A percentile compares a stretch with the other conserved stretches of the same genome.
Conservation (phyloP, 2,329 filamentous ascomycete species). For the Pseudocercospora cruenta region DNA sequence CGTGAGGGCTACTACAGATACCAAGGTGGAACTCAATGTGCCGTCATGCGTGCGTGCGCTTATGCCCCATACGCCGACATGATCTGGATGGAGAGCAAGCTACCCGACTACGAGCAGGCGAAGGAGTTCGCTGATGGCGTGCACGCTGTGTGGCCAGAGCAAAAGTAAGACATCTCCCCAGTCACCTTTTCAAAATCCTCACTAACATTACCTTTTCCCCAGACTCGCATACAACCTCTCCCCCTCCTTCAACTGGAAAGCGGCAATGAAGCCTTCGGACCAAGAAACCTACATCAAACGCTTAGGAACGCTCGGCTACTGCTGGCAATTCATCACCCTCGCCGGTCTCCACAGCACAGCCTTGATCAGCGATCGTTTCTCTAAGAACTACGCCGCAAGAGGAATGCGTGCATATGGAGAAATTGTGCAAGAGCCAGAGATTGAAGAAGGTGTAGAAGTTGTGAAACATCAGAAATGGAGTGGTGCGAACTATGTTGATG, state of each 20-base stretch:
- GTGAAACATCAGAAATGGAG: conserved; percentile 99
- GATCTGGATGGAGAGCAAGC: conserved; percentile 99
- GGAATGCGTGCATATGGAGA: conserved; percentile 98
- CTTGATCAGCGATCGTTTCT: conserved; percentile 87
- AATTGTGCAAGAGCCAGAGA: conserved; percentile 96
- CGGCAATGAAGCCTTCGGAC: conserved; percentile 86
- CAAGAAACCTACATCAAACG: conserved; percentile 97
- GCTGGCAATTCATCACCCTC: conserved; percentile 99
- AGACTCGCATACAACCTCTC: conserved; percentile 98
- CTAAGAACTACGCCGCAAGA: conserved; percentile 68
- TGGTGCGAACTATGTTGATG: conserved; percentile 92
- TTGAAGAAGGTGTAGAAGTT: conserved; percentile 85
- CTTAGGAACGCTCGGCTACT: conserved; percentile 86
- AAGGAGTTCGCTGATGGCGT: conserved; percentile 92
- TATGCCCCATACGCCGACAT: conserved; percentile 93
- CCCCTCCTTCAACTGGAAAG: conserved; percentile 99
- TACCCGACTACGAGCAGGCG: conserved; percentile 88
- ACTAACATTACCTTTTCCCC: conserved; percentile 6
- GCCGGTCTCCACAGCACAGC: conserved; percentile 95
- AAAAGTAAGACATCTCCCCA: conserved; percentile 69
- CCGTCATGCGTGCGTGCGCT: conserved; percentile 85
- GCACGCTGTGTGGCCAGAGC: conserved; percentile 91
- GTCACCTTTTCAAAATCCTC: not conserved
- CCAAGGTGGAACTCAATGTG: conserved; percentile 86
- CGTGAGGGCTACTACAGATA: conserved; percentile 95